phyloP scores from a whole-genome alignment of 345 rosid genomes.

The Anacardium occidentale region DNA sequence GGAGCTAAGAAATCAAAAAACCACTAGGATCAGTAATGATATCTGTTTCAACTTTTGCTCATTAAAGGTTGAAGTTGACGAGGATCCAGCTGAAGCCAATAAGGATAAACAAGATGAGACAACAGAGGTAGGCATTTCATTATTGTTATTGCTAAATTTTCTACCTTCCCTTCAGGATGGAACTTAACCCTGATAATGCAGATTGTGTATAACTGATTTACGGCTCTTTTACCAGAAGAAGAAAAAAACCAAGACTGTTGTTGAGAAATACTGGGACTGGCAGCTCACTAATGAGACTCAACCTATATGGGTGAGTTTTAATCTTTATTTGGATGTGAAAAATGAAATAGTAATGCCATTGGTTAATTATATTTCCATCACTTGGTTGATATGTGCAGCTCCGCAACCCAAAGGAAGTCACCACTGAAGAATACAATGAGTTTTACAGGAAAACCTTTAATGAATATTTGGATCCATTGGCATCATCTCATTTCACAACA shows the following conservation, averaged over 20 bases:
- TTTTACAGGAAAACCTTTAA: constrained; percentile 86
- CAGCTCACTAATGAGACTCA: constrained; percentile 93
- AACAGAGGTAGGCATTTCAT: constrained; percentile 50
- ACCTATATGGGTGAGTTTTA: constrained; percentile 83
- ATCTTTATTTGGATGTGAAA: not conserved
- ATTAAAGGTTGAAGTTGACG: constrained; percentile 89
- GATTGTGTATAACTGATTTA: constrained; percentile 11
- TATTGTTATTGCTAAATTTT: not conserved
- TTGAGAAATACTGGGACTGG: constrained; percentile 99
- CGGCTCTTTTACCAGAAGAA: constrained; percentile 49
- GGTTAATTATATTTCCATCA: constrained; percentile 3
- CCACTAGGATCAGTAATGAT: not conserved
- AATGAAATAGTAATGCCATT: constrained; percentile 1
- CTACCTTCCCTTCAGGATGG: not conserved
- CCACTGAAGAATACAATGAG: constrained; percentile 85
- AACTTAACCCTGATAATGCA: constrained; percentile 11
- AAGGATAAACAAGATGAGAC: constrained; percentile 51
- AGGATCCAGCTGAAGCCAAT: constrained; percentile 76
- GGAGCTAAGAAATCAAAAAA: not conserved
- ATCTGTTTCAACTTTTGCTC: not conserved
- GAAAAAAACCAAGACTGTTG: constrained; percentile 91
- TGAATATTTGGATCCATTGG: constrained; percentile 91
- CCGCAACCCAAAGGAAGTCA: constrained; percentile 88
- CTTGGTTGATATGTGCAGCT: constrained; percentile 50
- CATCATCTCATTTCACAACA: constrained; percentile 96